Percentiles rank a stretch among this genome's conserved stretches.
Evolutionary conservation across 2,329 filamentous ascomycete species (phyloP).

Genomic region (Cytospora leucostoma): DNA sequence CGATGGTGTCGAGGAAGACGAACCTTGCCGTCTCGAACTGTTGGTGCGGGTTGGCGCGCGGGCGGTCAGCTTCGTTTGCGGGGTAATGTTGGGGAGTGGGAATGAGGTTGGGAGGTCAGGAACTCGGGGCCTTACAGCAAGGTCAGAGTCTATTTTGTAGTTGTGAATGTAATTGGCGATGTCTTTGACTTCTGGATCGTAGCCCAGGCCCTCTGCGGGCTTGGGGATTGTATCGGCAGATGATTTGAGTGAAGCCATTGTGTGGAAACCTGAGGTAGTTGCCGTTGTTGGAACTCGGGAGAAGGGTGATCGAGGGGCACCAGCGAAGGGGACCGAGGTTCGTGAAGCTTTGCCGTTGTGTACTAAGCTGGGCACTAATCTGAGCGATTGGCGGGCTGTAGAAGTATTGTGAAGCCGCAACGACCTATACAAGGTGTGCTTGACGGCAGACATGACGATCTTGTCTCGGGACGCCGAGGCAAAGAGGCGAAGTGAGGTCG

Average conservation of each 20-base stretch:
- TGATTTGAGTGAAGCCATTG: conserved; percentile 49
- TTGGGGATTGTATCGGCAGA: conserved; percentile 48
- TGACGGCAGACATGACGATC: conserved; percentile 38
- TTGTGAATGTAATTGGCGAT: conserved; percentile 95
- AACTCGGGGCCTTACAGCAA: conserved; percentile 69
- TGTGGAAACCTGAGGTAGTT: conserved; percentile 48
- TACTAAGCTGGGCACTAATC: conserved; percentile 33
- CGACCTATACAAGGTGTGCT: conserved; percentile 56
- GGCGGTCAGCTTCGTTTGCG: conserved; percentile 30
- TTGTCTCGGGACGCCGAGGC: conserved; percentile 1
- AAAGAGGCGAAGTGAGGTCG: not conserved
- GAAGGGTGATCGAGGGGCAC: conserved; percentile 33
- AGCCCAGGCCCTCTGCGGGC: conserved; percentile 59
- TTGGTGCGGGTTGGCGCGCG: conserved; percentile 15
- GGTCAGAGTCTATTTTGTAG: conserved; percentile 84
- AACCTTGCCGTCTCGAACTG: conserved; percentile 95
- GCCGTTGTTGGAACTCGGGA: conserved; percentile 31
- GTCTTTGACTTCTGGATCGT: conserved; percentile 91
- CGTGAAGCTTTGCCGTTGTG: conserved; percentile 27
- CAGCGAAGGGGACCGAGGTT: conserved; percentile 33
- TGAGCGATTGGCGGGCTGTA: conserved; percentile 41
- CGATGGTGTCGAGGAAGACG: conserved; percentile 95
- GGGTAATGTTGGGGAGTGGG: conserved; percentile 1
- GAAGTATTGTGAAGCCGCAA: conserved; percentile 48
- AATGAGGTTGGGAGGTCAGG: not conserved